A percentile compares a stretch with the other conserved stretches of the same genome.
phyloP scores from a whole-genome alignment of 2,329 filamentous ascomycete genomes.

The Chaetomium olivaceum region DNA sequence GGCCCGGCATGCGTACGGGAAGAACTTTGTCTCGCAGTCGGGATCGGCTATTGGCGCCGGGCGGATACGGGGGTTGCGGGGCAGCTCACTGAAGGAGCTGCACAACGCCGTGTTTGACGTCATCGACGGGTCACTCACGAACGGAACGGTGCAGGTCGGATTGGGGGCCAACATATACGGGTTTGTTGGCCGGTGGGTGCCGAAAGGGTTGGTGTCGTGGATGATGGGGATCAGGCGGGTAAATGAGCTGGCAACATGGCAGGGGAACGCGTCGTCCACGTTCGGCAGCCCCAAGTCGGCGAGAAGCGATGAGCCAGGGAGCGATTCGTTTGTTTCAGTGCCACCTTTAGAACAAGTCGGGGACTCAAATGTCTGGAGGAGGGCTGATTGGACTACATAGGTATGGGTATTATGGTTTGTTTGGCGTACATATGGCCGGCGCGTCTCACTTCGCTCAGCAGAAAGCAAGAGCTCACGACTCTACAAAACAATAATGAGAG shows the following conservation, averaged over 20 bases:
- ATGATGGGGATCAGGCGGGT: slow-evolving; percentile 81
- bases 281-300: slow-evolving; percentile 32
- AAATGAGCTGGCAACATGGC: slow-evolving; percentile 57
- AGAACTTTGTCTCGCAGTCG: slow-evolving; percentile 60
- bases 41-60: slow-evolving; percentile 57
- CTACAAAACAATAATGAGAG: slow-evolving; percentile 7
- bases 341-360: slow-evolving; percentile 44
- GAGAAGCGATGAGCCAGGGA: slow-evolving; percentile 42
- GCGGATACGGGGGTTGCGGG: slow-evolving; percentile 60
- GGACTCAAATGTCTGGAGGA: slow-evolving; percentile 51
- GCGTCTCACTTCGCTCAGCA: slow-evolving; percentile 19
- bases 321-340: slow-evolving; percentile 50
- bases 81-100: slow-evolving; percentile 73
- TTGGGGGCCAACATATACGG: slow-evolving; percentile 83
- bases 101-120: slow-evolving; percentile 91
- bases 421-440: slow-evolving; percentile 2
- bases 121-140: slow-evolving; percentile 64
- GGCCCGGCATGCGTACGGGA: slow-evolving; percentile 60
- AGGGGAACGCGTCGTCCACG: slow-evolving; percentile 37
- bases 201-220: slow-evolving; percentile 77
- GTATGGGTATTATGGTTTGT: background rate
- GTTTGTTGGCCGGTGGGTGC: slow-evolving; percentile 79
- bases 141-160: slow-evolving; percentile 73
- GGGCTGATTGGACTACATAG: slow-evolving; percentile 27
- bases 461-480: slow-evolving; percentile 16